Percentiles rank a stretch among this genome's conserved stretches.
phyloP scores from a whole-genome alignment of 495 filamentous ascomycete species.

The Articulospora tetracladia region DNA sequence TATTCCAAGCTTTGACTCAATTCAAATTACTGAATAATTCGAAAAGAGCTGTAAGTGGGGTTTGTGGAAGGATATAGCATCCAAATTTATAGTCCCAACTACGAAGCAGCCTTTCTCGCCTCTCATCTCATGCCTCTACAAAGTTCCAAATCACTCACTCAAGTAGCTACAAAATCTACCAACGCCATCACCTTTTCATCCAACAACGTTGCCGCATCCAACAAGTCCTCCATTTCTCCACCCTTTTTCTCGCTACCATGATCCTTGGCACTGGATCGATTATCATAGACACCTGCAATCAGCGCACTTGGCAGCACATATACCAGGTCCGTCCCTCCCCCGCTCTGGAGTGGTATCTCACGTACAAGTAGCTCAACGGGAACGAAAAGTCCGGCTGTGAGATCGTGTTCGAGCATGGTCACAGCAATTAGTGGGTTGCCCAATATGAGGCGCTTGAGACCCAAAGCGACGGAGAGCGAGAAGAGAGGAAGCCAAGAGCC shows the following conservation, averaged over 20 bases:
- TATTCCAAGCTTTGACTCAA: no score
- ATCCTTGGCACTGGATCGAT: background rate
- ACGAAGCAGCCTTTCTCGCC: no score
- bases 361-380: constrained; percentile 20
- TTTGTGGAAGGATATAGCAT: background rate
- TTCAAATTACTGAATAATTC: no score
- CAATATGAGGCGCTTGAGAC: constrained; percentile 12
- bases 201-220: constrained; percentile 7
- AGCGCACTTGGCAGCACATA: constrained; percentile 16
- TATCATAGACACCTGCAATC: constrained; percentile 2
- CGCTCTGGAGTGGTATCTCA: background rate
- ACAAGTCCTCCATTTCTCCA: background rate
- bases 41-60: no score
- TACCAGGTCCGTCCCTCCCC: constrained; percentile 10
- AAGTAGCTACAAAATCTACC: constrained; percentile 8
- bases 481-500: constrained; percentile 15
- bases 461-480: background rate
- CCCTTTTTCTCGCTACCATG: background rate
- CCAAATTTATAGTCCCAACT: background rate
- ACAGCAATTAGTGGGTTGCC: constrained; percentile 19
- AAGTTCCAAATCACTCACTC: background rate
- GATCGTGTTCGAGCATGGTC: constrained; percentile 16
- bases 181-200: constrained; percentile 4
- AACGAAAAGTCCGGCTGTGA: constrained; percentile 14
- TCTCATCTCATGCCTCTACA: background rate